Conservation (phyloP, 2,329 filamentous ascomycete genomes). For the Beauveria sp. region DNA sequence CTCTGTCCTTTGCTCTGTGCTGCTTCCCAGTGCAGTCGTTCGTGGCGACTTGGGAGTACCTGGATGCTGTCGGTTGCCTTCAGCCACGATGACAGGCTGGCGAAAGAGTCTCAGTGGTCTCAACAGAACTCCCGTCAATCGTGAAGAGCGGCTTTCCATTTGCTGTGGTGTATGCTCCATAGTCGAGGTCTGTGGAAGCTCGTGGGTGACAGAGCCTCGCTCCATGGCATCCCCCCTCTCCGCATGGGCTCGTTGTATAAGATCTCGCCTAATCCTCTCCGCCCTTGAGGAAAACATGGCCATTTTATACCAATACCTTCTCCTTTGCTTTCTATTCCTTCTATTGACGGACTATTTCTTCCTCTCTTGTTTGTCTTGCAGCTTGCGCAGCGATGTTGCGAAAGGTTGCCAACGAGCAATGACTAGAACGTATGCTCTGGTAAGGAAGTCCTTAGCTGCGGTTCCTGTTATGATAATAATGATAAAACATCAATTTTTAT, state of each 20-base stretch:
- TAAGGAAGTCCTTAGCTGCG: too few relatives aligned
- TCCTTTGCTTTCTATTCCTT: background rate
- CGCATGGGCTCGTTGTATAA: conserved; percentile 2
- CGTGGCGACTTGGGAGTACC: conserved; percentile 10
- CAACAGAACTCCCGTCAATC: background rate
- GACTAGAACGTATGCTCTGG: background rate
- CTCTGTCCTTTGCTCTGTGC: background rate
- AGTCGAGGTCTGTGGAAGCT: background rate
- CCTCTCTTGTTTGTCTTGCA: background rate
- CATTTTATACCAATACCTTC: background rate
- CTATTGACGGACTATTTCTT: too few relatives aligned
- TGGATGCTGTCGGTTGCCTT: conserved; percentile 21
- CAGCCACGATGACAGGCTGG: background rate
- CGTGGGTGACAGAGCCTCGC: background rate
- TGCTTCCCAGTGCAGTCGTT: too few relatives aligned
- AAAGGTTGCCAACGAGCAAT: background rate
- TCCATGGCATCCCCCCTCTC: background rate
- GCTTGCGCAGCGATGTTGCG: background rate
- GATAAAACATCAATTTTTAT: background rate
- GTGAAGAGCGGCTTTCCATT: background rate
- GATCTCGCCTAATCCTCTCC: conserved; percentile 1
- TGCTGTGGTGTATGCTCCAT: too few relatives aligned
- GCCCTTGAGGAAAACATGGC: background rate
- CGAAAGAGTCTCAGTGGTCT: background rate
- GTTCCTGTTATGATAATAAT: too few relatives aligned